phyloP scores from a whole-genome alignment of 1,284 basidiomycete species.

The Mrakiaceae sp. region DNA sequence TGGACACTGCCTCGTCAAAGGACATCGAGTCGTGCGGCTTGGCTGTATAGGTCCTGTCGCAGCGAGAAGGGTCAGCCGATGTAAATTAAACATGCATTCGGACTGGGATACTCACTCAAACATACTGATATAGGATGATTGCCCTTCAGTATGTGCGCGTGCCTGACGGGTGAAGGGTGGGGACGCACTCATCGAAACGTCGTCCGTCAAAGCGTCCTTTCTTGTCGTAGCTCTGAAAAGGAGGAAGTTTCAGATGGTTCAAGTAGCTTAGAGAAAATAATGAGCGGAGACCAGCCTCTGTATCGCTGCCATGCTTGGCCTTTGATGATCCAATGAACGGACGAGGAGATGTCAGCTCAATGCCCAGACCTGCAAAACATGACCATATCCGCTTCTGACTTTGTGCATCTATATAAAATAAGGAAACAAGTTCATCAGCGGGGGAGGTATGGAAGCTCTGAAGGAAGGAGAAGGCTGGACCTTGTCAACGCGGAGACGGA shows the following conservation, averaged over 20 bases:
- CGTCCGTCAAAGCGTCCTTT: neutral
- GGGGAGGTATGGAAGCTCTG: neutral
- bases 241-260: no score
- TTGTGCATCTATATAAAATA: neutral
- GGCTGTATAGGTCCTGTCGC: neutral
- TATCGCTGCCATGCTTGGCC: slow-evolving; percentile 12
- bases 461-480: neutral
- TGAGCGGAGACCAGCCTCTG: neutral
- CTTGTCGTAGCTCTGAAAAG: slow-evolving; percentile 1
- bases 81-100: no score
- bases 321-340: neutral
- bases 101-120: neutral
- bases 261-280: neutral
- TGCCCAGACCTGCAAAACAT: neutral
- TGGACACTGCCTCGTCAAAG: neutral
- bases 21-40: slow-evolving; percentile 11
- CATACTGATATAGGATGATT: neutral
- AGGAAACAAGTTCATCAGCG: neutral
- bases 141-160: no score
- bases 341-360: neutral
- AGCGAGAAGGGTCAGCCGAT: neutral
- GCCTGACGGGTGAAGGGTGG: neutral
- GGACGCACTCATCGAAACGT: neutral
- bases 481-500: neutral
- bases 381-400: neutral